phyloP scores from a whole-genome alignment of 768 basidiomycete genomes.

The Auriscalpium orientale region DNA sequence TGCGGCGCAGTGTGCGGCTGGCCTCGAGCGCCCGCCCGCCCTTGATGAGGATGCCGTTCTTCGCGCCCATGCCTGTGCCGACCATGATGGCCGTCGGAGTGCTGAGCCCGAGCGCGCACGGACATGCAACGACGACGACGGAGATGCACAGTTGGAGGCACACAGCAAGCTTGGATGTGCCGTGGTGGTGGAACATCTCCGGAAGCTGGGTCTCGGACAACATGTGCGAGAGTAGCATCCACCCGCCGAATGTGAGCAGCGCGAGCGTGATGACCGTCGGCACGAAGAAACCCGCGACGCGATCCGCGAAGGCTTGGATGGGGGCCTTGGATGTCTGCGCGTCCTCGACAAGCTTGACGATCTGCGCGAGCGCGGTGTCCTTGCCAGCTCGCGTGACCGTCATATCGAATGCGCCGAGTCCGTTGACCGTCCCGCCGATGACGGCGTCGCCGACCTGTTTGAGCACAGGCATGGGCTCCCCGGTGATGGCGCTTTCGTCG shows the following conservation, averaged over 20 bases:
- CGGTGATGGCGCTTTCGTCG: slow-evolving; percentile 95
- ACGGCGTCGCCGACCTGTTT: slow-evolving; percentile 82
- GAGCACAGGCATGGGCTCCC: slow-evolving; percentile 82
- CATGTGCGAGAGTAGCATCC: slow-evolving; percentile 69
- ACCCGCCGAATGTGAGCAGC: slow-evolving; percentile 69
- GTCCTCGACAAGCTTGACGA: slow-evolving; percentile 94
- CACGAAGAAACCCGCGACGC: slow-evolving; percentile 91
- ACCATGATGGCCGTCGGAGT: slow-evolving; percentile 99
- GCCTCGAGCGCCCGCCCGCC: slow-evolving; percentile 93
- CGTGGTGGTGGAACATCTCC: slow-evolving; percentile 75
- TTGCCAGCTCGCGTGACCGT: slow-evolving; percentile 90
- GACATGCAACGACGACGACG: slow-evolving; percentile 96
- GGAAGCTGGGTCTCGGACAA: slow-evolving; percentile 58
- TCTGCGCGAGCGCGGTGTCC: slow-evolving; percentile 93
- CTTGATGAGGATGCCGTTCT: slow-evolving; percentile 97
- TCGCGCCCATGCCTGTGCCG: slow-evolving; percentile 93
- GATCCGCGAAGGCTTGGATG: slow-evolving; percentile 95
- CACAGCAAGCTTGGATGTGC: slow-evolving; percentile 78
- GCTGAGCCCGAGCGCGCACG: slow-evolving; percentile 91
- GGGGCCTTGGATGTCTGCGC: slow-evolving; percentile 98
- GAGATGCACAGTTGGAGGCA: slow-evolving; percentile 97
- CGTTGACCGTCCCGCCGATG: slow-evolving; percentile 96
- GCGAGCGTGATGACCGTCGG: slow-evolving; percentile 84
- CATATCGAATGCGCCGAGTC: slow-evolving; percentile 96
- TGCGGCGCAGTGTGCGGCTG: slow-evolving; percentile 69